Conservation (phyloP, 805 yeast genomes). For the Blastobotrys robertii region DNA sequence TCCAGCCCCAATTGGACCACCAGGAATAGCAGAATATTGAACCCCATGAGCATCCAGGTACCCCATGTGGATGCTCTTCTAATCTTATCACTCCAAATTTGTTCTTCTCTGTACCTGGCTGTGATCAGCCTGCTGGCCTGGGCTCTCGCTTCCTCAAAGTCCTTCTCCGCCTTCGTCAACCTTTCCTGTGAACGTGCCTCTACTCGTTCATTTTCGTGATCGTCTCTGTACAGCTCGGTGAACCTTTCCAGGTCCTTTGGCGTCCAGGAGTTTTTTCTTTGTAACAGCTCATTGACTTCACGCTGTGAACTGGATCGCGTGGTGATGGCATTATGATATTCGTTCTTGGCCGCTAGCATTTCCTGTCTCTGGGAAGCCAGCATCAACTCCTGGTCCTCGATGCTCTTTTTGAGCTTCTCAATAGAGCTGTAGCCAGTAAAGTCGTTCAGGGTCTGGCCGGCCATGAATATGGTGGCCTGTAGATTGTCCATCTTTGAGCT, state of each 20-base stretch:
- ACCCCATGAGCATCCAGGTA: constrained; percentile 80
- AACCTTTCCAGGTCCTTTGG: constrained; percentile 72
- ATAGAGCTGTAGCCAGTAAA: constrained; percentile 85
- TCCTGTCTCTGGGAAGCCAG: constrained; percentile 39
- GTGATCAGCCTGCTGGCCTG: constrained; percentile 67
- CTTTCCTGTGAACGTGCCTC: constrained; percentile 43
- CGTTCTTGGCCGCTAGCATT: constrained; percentile 40
- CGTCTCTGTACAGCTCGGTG: constrained; percentile 70
- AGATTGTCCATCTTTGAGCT: constrained; percentile 23
- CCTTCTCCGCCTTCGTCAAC: constrained; percentile 46
- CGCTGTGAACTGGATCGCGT: constrained; percentile 62
- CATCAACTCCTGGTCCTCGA: constrained; percentile 44
- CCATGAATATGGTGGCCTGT: constrained; percentile 27
- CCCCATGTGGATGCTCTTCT: constrained; percentile 96
- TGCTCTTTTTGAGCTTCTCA: constrained; percentile 55
- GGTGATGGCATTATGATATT: constrained; percentile 52
- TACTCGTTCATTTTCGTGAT: constrained; percentile 57
- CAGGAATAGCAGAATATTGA: constrained; percentile 67
- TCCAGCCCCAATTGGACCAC: constrained; percentile 81
- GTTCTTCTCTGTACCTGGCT: constrained; percentile 91
- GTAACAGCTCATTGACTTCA: constrained; percentile 77
- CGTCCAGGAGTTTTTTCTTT: constrained; percentile 77
- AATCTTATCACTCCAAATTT: constrained; percentile 95
- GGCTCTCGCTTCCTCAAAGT: constrained; percentile 61
- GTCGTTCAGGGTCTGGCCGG: constrained; percentile 62